phyloP scores from a whole-genome alignment of 768 basidiomycete species.

The Xerocomus spinulosus region DNA sequence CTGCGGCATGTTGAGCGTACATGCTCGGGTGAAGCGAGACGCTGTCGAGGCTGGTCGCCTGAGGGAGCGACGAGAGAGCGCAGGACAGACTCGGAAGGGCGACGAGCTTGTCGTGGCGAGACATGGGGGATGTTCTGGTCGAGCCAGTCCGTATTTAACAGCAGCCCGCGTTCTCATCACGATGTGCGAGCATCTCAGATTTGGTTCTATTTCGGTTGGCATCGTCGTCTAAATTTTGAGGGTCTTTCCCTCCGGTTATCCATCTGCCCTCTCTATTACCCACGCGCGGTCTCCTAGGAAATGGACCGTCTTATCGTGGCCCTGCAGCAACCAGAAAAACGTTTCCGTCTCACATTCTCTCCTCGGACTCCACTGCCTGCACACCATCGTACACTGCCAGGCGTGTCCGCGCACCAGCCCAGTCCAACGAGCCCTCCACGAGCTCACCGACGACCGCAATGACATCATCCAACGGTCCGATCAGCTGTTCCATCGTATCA shows the following conservation, averaged over 20 bases:
- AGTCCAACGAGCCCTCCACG: slow-evolving; percentile 68
- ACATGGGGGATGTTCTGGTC: too few species aligned
- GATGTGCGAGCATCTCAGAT: slow-evolving; percentile 27
- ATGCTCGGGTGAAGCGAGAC: slow-evolving; percentile 65
- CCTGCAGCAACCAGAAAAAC: too few species aligned
- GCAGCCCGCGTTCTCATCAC: slow-evolving; percentile 20
- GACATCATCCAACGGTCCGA: slow-evolving; percentile 87
- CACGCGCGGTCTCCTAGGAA: slow-evolving; percentile 33
- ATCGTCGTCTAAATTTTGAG: slow-evolving; percentile 31
- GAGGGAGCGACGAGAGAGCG: slow-evolving; percentile 62
- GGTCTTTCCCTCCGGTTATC: slow-evolving; percentile 14
- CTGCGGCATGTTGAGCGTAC: slow-evolving; percentile 62
- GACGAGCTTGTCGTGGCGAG: slow-evolving; percentile 53
- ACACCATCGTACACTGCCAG: slow-evolving; percentile 83
- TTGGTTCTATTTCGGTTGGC: slow-evolving; percentile 19
- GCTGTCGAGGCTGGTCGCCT: slow-evolving; percentile 64
- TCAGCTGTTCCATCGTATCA: slow-evolving; percentile 90
- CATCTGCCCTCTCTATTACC: slow-evolving; percentile 3
- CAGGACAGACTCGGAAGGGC: slow-evolving; percentile 70
- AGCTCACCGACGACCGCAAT: slow-evolving; percentile 75
- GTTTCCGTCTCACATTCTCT: background rate
- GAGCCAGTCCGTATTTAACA: slow-evolving; percentile 16
- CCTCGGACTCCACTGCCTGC: slow-evolving; percentile 62
- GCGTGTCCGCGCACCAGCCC: slow-evolving; percentile 67
- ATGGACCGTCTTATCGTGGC: background rate